phyloP scores from a whole-genome alignment of 345 rosid genomes.

The Rhizophora mangle region DNA sequence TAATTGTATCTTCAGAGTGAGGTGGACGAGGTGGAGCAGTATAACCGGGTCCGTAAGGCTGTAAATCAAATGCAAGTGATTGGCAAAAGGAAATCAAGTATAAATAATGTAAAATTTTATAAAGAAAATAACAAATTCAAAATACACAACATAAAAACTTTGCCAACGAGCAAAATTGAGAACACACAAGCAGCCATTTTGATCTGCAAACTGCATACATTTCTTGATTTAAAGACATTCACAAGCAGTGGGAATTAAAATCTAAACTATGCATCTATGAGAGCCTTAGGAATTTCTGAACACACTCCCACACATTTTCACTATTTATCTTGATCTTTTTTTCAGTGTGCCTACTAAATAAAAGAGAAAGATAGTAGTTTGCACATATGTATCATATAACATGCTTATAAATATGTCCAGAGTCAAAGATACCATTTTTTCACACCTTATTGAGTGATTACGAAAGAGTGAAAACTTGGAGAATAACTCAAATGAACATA shows the following conservation, averaged over 20 bases:
- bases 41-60: slow-evolving; percentile 83
- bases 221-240: background rate
- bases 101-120: background rate
- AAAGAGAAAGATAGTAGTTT: background rate
- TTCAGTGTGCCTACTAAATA: background rate
- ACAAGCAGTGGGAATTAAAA: background rate
- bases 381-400: no score
- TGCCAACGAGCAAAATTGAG: background rate
- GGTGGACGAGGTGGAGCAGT: slow-evolving; percentile 73
- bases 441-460: no score
- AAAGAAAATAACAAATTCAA: background rate
- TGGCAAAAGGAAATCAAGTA: slow-evolving; percentile 4
- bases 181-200: background rate
- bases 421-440: no score
- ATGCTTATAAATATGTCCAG: no score
- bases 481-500: no score
- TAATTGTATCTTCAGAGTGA: slow-evolving; percentile 61
- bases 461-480: no score
- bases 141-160: background rate
- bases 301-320: background rate
- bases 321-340: background rate
- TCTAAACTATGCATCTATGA: background rate
- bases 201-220: background rate
- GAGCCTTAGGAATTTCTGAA: background rate
- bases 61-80: slow-evolving; percentile 20